Evolutionary conservation across 345 rosid genomes (phyloP).

Genomic region (Draba incana): DNA sequence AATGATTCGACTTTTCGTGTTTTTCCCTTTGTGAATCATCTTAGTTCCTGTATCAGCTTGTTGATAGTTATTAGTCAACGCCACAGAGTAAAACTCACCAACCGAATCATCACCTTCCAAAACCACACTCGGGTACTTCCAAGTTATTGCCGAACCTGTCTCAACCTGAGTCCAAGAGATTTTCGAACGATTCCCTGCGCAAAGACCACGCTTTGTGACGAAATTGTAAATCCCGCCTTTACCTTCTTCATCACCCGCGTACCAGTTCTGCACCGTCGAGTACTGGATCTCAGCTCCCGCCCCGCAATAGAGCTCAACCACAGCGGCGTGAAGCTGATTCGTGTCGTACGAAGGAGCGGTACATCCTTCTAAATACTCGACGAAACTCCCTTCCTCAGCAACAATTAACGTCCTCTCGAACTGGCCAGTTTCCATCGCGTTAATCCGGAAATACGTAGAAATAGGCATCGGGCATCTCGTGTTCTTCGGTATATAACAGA

Average conservation of each 20-base stretch:
- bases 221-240: constrained; percentile 91
- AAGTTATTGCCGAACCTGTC: constrained; percentile 94
- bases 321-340: constrained; percentile 96
- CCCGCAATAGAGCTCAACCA: constrained; percentile 86
- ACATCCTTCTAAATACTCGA: constrained; percentile 95
- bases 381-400: constrained; percentile 86
- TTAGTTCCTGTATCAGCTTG: constrained; percentile 94
- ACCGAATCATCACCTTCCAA: constrained; percentile 85
- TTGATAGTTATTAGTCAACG: constrained; percentile 84
- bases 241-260: constrained; percentile 89
- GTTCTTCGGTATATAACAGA: constrained; percentile 79
- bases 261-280: constrained; percentile 96
- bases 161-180: constrained; percentile 99
- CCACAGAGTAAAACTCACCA: constrained; percentile 93
- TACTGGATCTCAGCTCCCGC: constrained; percentile 85
- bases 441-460: constrained; percentile 88
- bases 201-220: constrained; percentile 92
- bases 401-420: constrained; percentile 97
- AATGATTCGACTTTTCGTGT: constrained; percentile 82
- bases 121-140: constrained; percentile 96
- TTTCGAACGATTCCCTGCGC: constrained; percentile 77
- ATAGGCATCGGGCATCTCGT: constrained; percentile 90
- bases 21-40: constrained; percentile 97
- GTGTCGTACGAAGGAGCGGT: constrained; percentile 90
- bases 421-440: constrained; percentile 91